Base-by-base conservation (phyloP, 805 yeast species). In the Nakazawaea laoshanensis region DNA sequence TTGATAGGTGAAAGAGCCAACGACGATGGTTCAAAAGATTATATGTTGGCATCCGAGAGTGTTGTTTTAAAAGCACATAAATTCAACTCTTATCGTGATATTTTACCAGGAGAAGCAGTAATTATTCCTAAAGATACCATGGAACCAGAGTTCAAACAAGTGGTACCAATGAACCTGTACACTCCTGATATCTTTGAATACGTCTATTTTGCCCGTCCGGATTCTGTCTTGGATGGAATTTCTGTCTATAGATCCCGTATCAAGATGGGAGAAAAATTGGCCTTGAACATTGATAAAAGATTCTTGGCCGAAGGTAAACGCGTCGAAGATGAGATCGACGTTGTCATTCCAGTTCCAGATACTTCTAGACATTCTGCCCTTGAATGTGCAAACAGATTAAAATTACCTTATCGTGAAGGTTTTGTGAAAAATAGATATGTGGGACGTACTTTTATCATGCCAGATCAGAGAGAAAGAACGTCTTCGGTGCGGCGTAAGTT, bases 371-470 rank as follows among this genome's bases (percentile, higher is more conserved):
- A 94, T 27, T 79, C 95, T 15, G 97, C 97, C 1, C 59, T 88
- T 40, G 92, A 92, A 52, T 81, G 95, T 58, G 89, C 97, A 1
- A 88, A 82, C 23, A 65, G 76, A 30, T 66, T 92, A 42, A 71
- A 75, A 29, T 53, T 86, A 13, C 94, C 95, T 13, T 92, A 86
- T 61, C 74, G 98, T 52, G 98, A 92, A 61, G 98, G 96, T 17
- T 92, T 92, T 53, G 94, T 92, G 42, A 92, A 92, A 58, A 92
- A 92, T 63, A 72, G 96, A 48, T 92, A 92, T 52, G 94, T 92
- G 39, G 98, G 98, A 20, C 77, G 98, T 59, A 92, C 98, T 1
- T 92, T 92, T 53, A 92, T 92, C 50, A 92, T 92, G 98, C 97
- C 98, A 11, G 88, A 86, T 62, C 98, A 92, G 65, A 75, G 77